These are phyloP conservation scores for Salix udensis DNA, from an alignment of 345 rosid genomes.

Conservation along the genomic window DNA sequence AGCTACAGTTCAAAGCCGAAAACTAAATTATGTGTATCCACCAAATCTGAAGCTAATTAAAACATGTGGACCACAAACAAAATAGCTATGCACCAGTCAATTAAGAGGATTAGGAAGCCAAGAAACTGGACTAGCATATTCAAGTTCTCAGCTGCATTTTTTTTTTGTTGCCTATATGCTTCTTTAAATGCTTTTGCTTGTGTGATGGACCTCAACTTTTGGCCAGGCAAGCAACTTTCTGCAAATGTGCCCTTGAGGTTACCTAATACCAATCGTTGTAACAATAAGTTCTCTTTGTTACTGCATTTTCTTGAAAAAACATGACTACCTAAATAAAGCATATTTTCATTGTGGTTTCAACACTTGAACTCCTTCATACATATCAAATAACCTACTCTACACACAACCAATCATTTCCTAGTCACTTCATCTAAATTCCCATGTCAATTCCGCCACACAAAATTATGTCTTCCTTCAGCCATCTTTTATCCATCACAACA, in stretches of 20 bases:
- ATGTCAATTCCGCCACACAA: too few species aligned
- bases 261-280: not conserved
- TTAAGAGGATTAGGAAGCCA: not conserved
- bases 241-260: not conserved
- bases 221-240: too few species aligned
- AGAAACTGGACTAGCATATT: not conserved
- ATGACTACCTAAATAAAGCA: not conserved
- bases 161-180: not conserved
- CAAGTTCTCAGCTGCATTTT: not conserved
- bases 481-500: too few species aligned
- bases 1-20: conserved; percentile 45
- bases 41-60: not conserved
- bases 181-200: not conserved
- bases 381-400: too few species aligned
- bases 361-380: too few species aligned
- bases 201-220: not conserved
- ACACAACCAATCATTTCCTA: too few species aligned
- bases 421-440: too few species aligned
- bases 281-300: not conserved
- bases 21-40: not conserved
- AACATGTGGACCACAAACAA: not conserved
- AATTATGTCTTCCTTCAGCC: too few species aligned
- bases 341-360: too few species aligned
- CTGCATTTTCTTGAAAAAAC: not conserved
- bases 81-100: not conserved